Percentiles rank a stretch among this genome's conserved stretches.
These are phyloP conservation scores for Botrytis paeoniae DNA, from an alignment of 2,329 filamentous ascomycete genomes.

Conservation along the genomic window DNA sequence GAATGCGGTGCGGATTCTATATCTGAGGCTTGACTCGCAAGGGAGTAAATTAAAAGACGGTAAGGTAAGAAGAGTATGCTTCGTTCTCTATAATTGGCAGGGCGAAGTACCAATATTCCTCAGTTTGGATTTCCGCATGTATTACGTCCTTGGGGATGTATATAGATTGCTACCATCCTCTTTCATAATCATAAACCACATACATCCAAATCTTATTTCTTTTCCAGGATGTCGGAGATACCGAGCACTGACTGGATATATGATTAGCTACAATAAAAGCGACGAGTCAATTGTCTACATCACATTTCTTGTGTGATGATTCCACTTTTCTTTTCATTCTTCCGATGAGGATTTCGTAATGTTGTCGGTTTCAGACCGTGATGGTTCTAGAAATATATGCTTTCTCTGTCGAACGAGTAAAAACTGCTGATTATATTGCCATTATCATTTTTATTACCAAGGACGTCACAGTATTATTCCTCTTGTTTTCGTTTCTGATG, in stretches of 20 bases:
- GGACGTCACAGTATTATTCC: too few species aligned
- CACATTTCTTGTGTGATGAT: not conserved
- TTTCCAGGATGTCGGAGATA: too few species aligned
- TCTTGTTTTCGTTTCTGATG: too few species aligned
- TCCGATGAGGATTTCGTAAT: not conserved
- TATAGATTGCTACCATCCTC: not conserved
- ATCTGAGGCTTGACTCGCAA: not conserved
- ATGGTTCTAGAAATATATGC: not conserved
- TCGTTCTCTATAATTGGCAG: not conserved
- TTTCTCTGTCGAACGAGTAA: not conserved
- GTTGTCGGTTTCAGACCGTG: not conserved
- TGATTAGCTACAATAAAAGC: not conserved
- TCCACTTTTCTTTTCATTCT: not conserved
- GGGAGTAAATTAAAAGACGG: not conserved
- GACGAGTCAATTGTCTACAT: not conserved
- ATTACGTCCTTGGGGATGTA: not conserved
- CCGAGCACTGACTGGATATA: rapidly evolving
- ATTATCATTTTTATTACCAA: not conserved
- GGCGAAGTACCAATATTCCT: not conserved
- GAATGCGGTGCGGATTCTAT: not conserved
- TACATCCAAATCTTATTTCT: too few species aligned
- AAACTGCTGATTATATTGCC: not conserved
- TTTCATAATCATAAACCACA: not conserved
- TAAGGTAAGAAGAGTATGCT: not conserved
- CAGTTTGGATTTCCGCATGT: not conserved